Base-by-base conservation (phyloP, 1,284 basidiomycete genomes). In the Taiwanofungus camphoratus region DNA sequence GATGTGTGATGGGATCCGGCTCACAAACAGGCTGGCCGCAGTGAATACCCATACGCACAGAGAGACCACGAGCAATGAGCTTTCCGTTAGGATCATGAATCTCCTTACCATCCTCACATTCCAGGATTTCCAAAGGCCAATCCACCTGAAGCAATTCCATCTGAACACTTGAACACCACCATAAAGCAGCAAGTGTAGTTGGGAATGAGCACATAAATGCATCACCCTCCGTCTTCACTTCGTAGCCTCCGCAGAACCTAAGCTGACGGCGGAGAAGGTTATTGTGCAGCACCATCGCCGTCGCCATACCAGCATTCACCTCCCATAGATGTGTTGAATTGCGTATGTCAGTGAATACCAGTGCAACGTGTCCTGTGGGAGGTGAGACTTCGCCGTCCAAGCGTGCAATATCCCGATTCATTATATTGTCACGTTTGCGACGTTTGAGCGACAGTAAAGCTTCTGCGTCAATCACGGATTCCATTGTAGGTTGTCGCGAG, bases 211-310 rank as follows among this genome's bases (percentile, higher is more conserved):
- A 94, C 90, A 99, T 96, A 72, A 99, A 99, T 0, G 95, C 86
- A 59, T 99, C 96, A 27, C 96, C 96, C 84, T 99, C 96, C 16
- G 96, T 99, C 68, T 99, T 99, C 57, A 98, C 95, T 67, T 99
- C 94, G 65, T 98, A 99, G 0, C 96, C 96, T 32, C 93, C 94
- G 58, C 94, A 95, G 41, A 89, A 75, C 23, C 95, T 81, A 33
- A 99, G 69, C 53, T 91, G 86, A 8, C 94, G 77, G 18, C 95
- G 83, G 46, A 99, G 74, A 12, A 98, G 71, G 47, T 73, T 77
- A 63, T 98, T 96, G 69, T 99, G 96, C 58, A 93, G 68, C 29
- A 86, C 81, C 77, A 98, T 96, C 1, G 95, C 94, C 0, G 89
- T 87, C 34, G 88, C 84, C 95, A 99, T 99, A 3, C 94, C 94